Evolutionary conservation across 768 basidiomycete genomes (phyloP), one percentile per base, ranked within the genome.

Genomic region (Termitomyces sp.): DNA sequence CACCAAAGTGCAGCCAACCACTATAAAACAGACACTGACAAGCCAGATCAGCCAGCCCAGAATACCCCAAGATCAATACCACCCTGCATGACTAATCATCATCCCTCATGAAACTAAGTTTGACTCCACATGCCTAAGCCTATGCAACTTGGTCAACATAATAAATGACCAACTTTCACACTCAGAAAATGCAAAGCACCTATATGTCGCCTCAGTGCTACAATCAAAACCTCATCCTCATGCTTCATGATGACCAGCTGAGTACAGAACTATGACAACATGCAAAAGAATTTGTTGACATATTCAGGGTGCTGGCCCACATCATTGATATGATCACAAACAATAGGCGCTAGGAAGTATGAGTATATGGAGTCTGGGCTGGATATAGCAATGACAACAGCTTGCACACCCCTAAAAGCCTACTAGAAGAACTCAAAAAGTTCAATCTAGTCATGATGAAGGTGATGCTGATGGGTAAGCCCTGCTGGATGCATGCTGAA

Each of bases 291-390:
- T 48, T 69, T 53, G 34, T 52, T 1, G 36, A 59, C 45, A 40
- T 59, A 10, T 46, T 59, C n/a, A n/a, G 27, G 8, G 24, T 36
- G 32, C 59, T 53, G 27, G 8, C 48, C n/a, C 55, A 65, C 32
- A 47, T 40, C 24, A 34, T 50, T 13, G 58, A 51, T 6, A 37
- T 48, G 2, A n/a, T 58, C 34, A 56, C 58, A 32, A 65, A 63
- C 37, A 64, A 68, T 52, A 63, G 59, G 22, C 61, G 65, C 54
- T 68, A 30, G 51, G 66, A 65, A 51, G 58, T 66, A 1, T 52
- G 64, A 34, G 45, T 68, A 1, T 62, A 65, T 12, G 59, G 62
- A 1, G 44, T 58, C 3, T 40, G 44, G 34, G 53, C 57, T 14
- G 44, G 30, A 30, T 3, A 30, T 30, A 7, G 34, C 2, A 13